These are phyloP conservation scores for Nadsonia fulvescens DNA, from an alignment of 805 yeast genomes.

Conservation along the genomic window DNA sequence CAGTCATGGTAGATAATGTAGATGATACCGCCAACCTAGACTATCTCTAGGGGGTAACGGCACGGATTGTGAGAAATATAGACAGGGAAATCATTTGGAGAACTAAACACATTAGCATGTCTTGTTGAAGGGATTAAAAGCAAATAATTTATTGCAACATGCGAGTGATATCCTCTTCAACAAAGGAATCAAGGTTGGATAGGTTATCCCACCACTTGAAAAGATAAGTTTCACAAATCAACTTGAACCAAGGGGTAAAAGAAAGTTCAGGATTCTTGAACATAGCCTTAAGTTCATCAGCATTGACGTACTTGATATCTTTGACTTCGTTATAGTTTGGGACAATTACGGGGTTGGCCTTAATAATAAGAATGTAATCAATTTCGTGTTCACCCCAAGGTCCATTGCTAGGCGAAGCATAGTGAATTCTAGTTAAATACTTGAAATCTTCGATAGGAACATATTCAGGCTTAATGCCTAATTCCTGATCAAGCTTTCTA, in stretches of 20 bases:
- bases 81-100: too few species aligned
- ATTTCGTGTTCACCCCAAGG: constrained; percentile 97
- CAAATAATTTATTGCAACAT: too few species aligned
- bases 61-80: too few species aligned
- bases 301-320: constrained; percentile 58
- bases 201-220: constrained; percentile 88
- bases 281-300: constrained; percentile 53
- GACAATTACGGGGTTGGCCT: constrained; percentile 28
- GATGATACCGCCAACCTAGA: too few species aligned
- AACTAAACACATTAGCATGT: too few species aligned
- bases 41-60: too few species aligned
- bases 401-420: constrained; percentile 61
- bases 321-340: constrained; percentile 75
- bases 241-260: constrained; percentile 97
- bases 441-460: constrained; percentile 49
- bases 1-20: too few species aligned
- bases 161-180: too few species aligned
- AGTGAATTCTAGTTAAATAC: constrained; percentile 85
- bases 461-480: constrained; percentile 48
- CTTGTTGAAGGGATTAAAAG: too few species aligned
- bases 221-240: constrained; percentile 79
- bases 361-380: constrained; percentile 77
- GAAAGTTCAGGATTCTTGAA: constrained; percentile 44
- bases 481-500: constrained; percentile 81
- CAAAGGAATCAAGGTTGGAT: too few species aligned